Base-by-base conservation (phyloP, 768 basidiomycete species). In the Xerocomellus dryophilus region DNA sequence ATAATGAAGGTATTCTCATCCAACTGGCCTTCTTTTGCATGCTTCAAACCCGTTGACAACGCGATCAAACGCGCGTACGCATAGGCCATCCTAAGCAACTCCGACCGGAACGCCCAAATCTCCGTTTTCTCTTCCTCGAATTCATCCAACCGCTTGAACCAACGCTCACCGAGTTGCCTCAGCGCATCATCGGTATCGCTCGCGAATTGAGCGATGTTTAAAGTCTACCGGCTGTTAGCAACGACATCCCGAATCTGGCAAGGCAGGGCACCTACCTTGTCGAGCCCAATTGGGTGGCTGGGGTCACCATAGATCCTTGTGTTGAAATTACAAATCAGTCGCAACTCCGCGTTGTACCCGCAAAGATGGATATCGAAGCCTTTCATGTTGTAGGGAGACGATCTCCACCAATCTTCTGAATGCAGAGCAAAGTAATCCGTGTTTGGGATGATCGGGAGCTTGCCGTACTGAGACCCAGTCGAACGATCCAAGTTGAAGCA, bases 401-500 rank as follows among this genome's bases (percentile, higher is more conserved):
- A 78, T 48, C 72, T 70, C 84, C 86, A 90, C 88, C 86, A 90
- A 51, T 81, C 72, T 50, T 80, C 81, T 1, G 82, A 85, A 61
- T 86, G 84, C 51, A 76, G 78, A 15, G 87, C 86, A 54, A 86
- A 85, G 67, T 89, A 93, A 71, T 91, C 90, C 7, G 78, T 76
- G 60, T 87, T 82, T 56, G 77, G 77, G 66, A 97, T 85, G 42
- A 90, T 90, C 17, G 90, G 84, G 0, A 84, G 81, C 71, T 93
- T 93, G 51, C 94, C 94, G 70, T 95, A 93, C 68, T 94, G 88
- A 17, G 85, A 86, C 5, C 90, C 85, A 8, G 89, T 87, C 6
- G 92, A 94, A 21, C 92, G 85, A 69, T 98, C 94, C 39, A 96
- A 74, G 70, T 94, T 92, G 73, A 88, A 91, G 70, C 91, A 94